Evolutionary conservation across 441 rosid species (phyloP).

Genomic region (Manihot esculenta): DNA sequence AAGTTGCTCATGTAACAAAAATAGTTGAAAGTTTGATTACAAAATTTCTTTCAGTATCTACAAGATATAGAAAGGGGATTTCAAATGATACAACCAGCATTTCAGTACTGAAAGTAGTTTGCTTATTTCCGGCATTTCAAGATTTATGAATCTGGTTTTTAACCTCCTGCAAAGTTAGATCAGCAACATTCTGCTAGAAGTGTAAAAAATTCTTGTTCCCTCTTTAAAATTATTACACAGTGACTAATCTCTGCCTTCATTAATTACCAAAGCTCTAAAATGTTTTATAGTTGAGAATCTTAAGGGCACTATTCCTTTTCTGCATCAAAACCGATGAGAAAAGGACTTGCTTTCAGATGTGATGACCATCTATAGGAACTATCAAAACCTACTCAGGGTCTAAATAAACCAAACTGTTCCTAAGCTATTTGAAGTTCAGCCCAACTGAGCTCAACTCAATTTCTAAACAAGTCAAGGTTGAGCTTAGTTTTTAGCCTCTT

Average conservation of each 20-base stretch:
- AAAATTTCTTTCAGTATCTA: neutral
- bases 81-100: neutral
- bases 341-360: neutral
- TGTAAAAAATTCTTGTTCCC: neutral
- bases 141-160: neutral
- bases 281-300: slow-evolving; percentile 4
- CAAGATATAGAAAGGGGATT: neutral
- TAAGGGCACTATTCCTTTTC: neutral
- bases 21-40: neutral
- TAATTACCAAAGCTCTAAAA: neutral
- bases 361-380: neutral
- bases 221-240: neutral
- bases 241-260: neutral
- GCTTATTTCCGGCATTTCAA: neutral
- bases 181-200: neutral
- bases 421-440: too few relatives aligned
- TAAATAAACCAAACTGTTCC: too few relatives aligned
- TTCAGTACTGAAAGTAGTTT: neutral
- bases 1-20: neutral
- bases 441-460: too few relatives aligned
- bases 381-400: neutral
- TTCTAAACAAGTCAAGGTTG: too few relatives aligned
- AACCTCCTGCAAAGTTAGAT: neutral
- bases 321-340: too few relatives aligned
- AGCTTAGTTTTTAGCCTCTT: too few relatives aligned